Percentiles rank a stretch among this genome's conserved stretches.
phyloP scores from a whole-genome alignment of 1,139 yeast species.

The Suhomyces choctaworum region DNA sequence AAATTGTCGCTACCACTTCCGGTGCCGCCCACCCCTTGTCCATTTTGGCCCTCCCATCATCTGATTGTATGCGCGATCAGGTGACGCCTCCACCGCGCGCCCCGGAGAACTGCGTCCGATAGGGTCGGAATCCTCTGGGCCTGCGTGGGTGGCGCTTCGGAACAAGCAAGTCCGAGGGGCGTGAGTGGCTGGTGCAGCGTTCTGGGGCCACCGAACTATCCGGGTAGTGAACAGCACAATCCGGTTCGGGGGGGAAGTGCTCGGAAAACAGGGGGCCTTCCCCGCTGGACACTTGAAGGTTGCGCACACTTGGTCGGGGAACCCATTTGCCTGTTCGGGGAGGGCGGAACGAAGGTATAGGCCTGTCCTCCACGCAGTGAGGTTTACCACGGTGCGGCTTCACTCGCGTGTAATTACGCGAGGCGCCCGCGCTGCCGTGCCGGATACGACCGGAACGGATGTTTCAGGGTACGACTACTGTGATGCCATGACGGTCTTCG shows the following conservation, averaged over 20 bases:
- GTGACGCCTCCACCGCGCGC: not conserved
- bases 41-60: slow-evolving; percentile 4
- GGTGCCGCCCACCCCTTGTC: slow-evolving; percentile 5
- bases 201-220: too few species aligned
- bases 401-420: not conserved
- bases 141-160: slow-evolving; percentile 3
- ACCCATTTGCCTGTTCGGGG: too few species aligned
- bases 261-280: too few species aligned
- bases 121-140: slow-evolving; percentile 4
- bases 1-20: not conserved
- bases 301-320: too few species aligned
- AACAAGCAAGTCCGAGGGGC: slow-evolving; percentile 4
- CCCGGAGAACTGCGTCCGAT: slow-evolving; percentile 5
- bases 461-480: not conserved
- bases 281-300: too few species aligned
- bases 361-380: too few species aligned
- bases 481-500: too few species aligned
- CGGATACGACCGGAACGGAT: not conserved
- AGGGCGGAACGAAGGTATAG: too few species aligned
- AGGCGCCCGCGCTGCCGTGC: not conserved
- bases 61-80: slow-evolving; percentile 2
- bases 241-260: too few species aligned
- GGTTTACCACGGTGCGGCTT: not conserved
- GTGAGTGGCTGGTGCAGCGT: too few species aligned
- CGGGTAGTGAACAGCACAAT: too few species aligned